Percentiles rank a stretch among this genome's conserved stretches.
Conservation (phyloP, 139 green algal genomes). For the Chlorella vulgaris region DNA sequence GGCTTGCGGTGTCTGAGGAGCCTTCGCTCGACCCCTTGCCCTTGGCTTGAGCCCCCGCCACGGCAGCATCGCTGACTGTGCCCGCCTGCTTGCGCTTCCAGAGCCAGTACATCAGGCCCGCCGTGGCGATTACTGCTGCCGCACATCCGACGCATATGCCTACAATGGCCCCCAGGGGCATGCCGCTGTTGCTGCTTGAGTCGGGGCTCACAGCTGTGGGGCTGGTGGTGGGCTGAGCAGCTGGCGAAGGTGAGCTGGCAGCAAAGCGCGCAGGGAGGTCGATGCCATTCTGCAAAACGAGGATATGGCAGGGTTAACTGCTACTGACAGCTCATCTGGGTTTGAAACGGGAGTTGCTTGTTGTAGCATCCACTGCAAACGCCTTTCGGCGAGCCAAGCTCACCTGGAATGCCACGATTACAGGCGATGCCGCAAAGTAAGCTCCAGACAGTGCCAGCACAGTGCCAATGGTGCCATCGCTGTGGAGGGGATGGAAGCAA, state of each 20-base stretch:
- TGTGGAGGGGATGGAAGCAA: neutral
- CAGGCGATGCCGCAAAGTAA: neutral
- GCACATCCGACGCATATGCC: neutral
- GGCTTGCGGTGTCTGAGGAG: neutral
- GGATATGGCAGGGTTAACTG: too few species aligned
- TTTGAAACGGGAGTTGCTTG: too few species aligned
- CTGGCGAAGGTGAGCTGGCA: neutral
- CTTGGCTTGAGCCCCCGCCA: neutral
- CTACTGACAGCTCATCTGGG: too few species aligned
- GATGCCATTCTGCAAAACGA: neutral
- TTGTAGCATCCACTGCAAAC: too few species aligned
- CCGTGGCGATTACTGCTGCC: neutral
- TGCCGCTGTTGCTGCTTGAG: neutral
- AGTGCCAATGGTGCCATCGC: neutral
- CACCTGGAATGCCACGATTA: slow-evolving; percentile 11
- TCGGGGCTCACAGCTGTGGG: neutral
- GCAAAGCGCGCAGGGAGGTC: neutral
- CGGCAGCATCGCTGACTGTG: too few species aligned
- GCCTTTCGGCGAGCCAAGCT: too few species aligned
- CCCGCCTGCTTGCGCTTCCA: too few species aligned
- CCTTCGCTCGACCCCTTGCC: too few species aligned
- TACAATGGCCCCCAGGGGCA: neutral
- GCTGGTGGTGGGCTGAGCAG: neutral
- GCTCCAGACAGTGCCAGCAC: slow-evolving; percentile 12
- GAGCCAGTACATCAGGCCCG: neutral